phyloP scores from a whole-genome alignment of 2,329 filamentous ascomycete genomes.

The Camillea tinctor region DNA sequence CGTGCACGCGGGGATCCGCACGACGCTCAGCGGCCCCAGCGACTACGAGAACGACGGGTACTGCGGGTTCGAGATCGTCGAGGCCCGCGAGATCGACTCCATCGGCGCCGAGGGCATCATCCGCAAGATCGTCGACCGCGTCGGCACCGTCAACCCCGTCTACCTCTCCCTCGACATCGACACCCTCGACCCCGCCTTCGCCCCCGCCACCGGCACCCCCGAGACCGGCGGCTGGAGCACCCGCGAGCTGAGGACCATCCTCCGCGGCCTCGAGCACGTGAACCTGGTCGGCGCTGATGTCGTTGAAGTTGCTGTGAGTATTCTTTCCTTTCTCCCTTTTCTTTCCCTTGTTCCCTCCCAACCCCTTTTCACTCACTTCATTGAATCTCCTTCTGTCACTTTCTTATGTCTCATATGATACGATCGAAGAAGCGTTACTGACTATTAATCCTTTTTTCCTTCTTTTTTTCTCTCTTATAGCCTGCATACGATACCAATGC shows the following conservation, averaged over 20 bases:
- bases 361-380: too few relatives aligned
- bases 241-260: constrained; percentile 68
- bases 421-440: not conserved
- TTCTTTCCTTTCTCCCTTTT: not conserved
- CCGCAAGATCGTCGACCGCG: constrained; percentile 70
- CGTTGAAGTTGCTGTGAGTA: constrained; percentile 65
- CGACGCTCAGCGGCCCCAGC: constrained; percentile 72
- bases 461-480: constrained; percentile 6
- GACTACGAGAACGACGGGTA: constrained; percentile 87
- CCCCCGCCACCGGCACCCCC: constrained; percentile 71
- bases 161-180: constrained; percentile 88
- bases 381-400: too few relatives aligned
- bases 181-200: constrained; percentile 80
- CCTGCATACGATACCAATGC: constrained; percentile 65
- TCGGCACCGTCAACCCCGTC: constrained; percentile 72
- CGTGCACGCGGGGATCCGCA: constrained; percentile 85
- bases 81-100: constrained; percentile 59
- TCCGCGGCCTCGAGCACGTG: constrained; percentile 66
- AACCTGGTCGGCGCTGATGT: constrained; percentile 71
- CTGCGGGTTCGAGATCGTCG: constrained; percentile 79
- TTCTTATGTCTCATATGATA: not conserved
- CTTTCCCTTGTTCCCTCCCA: not conserved
- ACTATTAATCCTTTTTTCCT: not conserved
- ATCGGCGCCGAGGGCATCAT: constrained; percentile 69
- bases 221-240: constrained; percentile 77